A percentile compares a stretch with the other conserved stretches of the same genome.
These are phyloP conservation scores for Ceratobasidium sp. DNA, from an alignment of 1,284 basidiomycete genomes.

Conservation along the genomic window DNA sequence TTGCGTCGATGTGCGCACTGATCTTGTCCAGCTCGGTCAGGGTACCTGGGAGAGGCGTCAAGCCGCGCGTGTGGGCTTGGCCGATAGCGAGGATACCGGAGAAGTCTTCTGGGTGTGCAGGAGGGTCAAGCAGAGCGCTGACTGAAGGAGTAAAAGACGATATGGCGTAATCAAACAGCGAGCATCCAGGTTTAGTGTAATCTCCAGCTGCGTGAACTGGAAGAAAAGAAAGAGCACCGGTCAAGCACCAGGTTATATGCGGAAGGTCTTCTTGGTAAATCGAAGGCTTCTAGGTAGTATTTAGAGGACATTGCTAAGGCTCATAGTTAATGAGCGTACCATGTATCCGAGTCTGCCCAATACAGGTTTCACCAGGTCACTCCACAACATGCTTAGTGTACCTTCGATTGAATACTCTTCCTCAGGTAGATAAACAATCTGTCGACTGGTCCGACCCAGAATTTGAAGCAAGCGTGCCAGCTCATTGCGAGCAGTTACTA, in stretches of 20 bases:
- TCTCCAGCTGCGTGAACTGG: constrained; percentile 10
- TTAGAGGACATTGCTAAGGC: background rate
- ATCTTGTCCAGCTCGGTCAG: background rate
- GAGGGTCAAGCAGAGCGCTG: background rate
- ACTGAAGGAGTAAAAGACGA: constrained; percentile 5
- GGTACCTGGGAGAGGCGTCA: background rate
- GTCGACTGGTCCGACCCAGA: background rate
- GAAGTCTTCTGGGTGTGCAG: background rate
- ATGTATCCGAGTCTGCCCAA: background rate
- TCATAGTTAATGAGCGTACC: background rate
- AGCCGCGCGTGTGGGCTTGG: background rate
- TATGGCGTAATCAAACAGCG: background rate
- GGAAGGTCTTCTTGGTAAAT: background rate
- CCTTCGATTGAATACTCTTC: background rate
- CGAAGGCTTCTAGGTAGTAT: background rate
- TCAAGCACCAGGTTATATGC: constrained; percentile 15
- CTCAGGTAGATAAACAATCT: background rate
- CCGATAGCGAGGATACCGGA: background rate
- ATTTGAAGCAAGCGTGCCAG: background rate
- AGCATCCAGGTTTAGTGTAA: background rate
- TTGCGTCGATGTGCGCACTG: background rate
- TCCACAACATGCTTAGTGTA: background rate
- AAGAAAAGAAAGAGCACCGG: constrained; percentile 2
- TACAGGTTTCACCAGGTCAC: background rate
- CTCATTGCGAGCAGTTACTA: background rate